These are phyloP conservation scores for Stenogyne calaminthoides DNA, from an alignment of 305 asterid species.

Conservation along the genomic window DNA sequence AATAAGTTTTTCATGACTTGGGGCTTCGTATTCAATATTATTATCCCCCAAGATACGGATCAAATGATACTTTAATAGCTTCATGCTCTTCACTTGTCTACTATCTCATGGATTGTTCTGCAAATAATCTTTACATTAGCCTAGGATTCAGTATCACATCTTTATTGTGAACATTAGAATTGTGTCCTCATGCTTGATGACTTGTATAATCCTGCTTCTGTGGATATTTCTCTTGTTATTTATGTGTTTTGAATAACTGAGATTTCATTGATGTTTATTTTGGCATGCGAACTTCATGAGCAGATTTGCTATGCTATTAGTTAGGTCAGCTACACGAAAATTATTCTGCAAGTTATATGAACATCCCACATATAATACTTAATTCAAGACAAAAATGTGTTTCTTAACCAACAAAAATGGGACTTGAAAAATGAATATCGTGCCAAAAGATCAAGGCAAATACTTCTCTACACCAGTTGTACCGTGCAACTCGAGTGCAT, in stretches of 20 bases:
- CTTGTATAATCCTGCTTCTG: not conserved
- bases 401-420: not conserved
- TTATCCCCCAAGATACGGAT: not conserved
- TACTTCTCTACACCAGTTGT: too few species aligned
- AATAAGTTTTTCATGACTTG: not conserved
- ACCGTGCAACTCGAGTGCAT: too few species aligned
- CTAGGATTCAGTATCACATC: not conserved
- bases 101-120: not conserved
- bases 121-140: not conserved
- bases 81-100: not conserved
- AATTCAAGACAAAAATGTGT: too few species aligned
- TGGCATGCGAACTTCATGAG: not conserved
- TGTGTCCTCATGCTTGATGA: not conserved
- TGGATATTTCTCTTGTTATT: not conserved
- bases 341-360: not conserved
- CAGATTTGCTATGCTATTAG: not conserved
- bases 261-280: not conserved
- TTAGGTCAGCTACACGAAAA: not conserved
- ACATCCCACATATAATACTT: too few species aligned
- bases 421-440: not conserved
- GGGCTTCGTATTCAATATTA: not conserved
- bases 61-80: not conserved
- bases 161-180: not conserved
- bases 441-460: not conserved
- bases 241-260: not conserved